These are phyloP conservation scores for Handroanthus guayacan DNA, from an alignment of 257 asterid genomes.

Conservation along the genomic window DNA sequence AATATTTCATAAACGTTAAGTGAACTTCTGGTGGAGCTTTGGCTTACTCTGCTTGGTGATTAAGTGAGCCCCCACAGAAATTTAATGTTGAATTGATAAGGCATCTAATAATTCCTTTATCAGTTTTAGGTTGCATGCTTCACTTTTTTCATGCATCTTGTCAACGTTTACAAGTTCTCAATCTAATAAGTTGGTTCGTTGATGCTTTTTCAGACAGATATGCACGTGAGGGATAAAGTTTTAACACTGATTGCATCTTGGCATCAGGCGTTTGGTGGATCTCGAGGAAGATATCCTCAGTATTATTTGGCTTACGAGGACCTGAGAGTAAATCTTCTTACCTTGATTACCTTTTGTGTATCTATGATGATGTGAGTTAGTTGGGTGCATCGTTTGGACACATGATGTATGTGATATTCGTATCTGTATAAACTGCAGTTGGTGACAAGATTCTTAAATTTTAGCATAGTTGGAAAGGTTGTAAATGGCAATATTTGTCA, in stretches of 20 bases:
- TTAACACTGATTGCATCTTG: constrained; percentile 78
- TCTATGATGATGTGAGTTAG: background rate
- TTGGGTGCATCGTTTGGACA: background rate
- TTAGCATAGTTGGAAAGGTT: background rate
- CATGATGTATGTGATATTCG: background rate
- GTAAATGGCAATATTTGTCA: background rate
- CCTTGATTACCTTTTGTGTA: background rate
- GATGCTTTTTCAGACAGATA: constrained; percentile 72
- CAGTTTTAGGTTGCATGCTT: background rate
- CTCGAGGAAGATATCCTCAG: constrained; percentile 88
- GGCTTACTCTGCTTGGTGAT: constrained; percentile 15
- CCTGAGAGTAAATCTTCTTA: constrained; percentile 63
- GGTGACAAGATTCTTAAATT: background rate
- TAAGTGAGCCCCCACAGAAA: background rate
- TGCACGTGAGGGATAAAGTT: constrained; percentile 81
- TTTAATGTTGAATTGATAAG: background rate
- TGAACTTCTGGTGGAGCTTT: constrained; percentile 2
- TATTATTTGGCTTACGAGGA: constrained; percentile 90
- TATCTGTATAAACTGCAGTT: background rate
- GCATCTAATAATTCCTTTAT: background rate
- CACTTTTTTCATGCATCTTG: background rate
- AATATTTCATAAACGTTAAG: constrained; percentile 1
- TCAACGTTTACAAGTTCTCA: background rate
- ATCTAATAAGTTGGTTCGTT: constrained; percentile 32
- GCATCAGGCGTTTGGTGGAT: constrained; percentile 94